These are phyloP conservation scores for Austroboletus novae-zelandiae DNA, from an alignment of 1,284 basidiomycete genomes.

Conservation along the genomic window DNA sequence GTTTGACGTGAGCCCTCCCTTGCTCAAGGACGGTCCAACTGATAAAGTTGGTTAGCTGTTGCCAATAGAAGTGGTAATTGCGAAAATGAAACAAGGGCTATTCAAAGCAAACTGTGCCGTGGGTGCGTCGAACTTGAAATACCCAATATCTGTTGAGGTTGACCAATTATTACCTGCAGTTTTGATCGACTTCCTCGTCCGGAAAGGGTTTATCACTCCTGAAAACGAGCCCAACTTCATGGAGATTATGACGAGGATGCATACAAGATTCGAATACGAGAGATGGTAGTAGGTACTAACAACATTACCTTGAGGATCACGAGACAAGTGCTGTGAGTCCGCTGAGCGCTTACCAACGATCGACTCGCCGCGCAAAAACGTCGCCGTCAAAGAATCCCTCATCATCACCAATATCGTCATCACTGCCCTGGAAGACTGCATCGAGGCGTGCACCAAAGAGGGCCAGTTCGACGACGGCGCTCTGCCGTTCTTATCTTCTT, in stretches of 20 bases:
- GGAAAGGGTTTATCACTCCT: conserved; percentile 72
- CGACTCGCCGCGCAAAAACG: too few relatives aligned
- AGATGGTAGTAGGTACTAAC: conserved; percentile 40
- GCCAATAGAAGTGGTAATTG: conserved; percentile 50
- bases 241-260: conserved; percentile 70
- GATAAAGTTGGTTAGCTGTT: conserved; percentile 47
- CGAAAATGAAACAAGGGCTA: conserved; percentile 56
- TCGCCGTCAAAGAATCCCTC: too few relatives aligned
- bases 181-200: conserved; percentile 81
- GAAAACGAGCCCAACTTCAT: conserved; percentile 76
- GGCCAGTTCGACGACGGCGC: too few relatives aligned
- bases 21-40: not conserved
- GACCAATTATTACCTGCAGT: conserved; percentile 41
- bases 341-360: too few relatives aligned
- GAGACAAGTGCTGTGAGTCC: too few relatives aligned
- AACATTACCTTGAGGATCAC: too few relatives aligned
- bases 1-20: conserved; percentile 61
- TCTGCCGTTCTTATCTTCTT: too few relatives aligned
- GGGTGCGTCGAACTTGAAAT: conserved; percentile 40
- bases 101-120: conserved; percentile 89
- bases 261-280: conserved; percentile 64
- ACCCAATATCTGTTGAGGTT: not conserved
- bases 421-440: too few relatives aligned
- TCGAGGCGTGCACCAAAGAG: too few relatives aligned
- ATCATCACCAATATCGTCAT: too few relatives aligned